Conservation (phyloP, 2,329 filamentous ascomycete species). For the Hypoxylon sp. region DNA sequence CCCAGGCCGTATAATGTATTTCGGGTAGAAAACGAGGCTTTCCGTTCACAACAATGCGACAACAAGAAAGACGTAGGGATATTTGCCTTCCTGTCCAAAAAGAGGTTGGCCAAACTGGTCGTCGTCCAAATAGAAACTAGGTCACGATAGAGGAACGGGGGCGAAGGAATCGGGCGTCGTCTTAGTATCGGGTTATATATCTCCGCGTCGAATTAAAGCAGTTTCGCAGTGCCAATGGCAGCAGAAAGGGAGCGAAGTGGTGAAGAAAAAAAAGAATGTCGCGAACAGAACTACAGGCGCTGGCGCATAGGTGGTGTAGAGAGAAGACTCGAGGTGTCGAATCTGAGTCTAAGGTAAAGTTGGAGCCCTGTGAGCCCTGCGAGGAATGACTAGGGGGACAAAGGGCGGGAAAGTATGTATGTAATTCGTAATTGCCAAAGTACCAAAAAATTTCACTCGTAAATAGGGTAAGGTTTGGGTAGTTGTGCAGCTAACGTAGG, state of each 20-base stretch:
- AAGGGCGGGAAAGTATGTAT: slow-evolving; percentile 13
- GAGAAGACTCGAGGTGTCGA: slow-evolving; percentile 24
- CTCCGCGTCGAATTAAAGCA: slow-evolving; percentile 26
- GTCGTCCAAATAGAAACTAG: slow-evolving; percentile 2
- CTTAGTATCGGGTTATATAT: slow-evolving; percentile 18
- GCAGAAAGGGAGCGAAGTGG: slow-evolving; percentile 18
- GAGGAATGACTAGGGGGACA: slow-evolving; percentile 30
- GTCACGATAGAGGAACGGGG: slow-evolving; percentile 8
- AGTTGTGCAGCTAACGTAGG: slow-evolving; percentile 5
- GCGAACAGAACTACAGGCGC: slow-evolving; percentile 39
- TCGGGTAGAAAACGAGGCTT: slow-evolving; percentile 5
- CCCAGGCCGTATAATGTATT: slow-evolving; percentile 22
- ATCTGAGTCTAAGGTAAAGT: slow-evolving; percentile 26
- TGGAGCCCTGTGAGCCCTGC: slow-evolving; percentile 29
- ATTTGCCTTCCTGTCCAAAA: slow-evolving; percentile 11
- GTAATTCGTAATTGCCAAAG: slow-evolving; percentile 17
- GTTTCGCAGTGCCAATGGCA: slow-evolving; percentile 18
- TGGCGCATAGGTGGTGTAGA: slow-evolving; percentile 34
- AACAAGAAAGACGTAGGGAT: slow-evolving; percentile 23
- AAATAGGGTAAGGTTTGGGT: slow-evolving; percentile 29
- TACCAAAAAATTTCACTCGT: slow-evolving; percentile 14
- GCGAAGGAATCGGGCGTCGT: neutral
- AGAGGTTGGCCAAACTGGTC: slow-evolving; percentile 16
- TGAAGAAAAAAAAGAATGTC: slow-evolving; percentile 36
- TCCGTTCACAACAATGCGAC: slow-evolving; percentile 24